Evolutionary conservation across 2,329 filamentous ascomycete genomes (phyloP), one percentile per base, ranked within the genome.

Genomic region (Metarhizium album): DNA sequence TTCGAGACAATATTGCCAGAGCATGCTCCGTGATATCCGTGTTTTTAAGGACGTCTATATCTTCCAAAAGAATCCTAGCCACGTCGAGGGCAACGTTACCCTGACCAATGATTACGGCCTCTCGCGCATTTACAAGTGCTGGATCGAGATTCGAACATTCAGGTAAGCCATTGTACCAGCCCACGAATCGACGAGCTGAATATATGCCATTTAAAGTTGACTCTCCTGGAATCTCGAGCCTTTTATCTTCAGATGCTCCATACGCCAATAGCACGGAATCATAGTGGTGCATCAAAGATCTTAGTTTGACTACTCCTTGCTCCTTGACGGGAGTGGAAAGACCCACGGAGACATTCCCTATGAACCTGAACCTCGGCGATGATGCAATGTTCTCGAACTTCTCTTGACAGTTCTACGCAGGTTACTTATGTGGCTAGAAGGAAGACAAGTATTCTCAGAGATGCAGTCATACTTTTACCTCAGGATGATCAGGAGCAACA

Each of bases 81-180:
- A 98, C 87, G 65, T 98, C 93, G 46, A 98, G 73, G 0, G 93
- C 93, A 8, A 98, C 93, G 67, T 98, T 98, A 16, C 93, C 93
- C 62, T 98, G 91, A 2, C 93, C 93, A 56, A 98, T 83, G 46
- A 98, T 77, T 31, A 96, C 81, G 1, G 88, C 93, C 54, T 90
- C 84, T 47, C 95, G 88, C 0, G 86, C 86, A 9, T 75, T 73
- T 1, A 81, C 78, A 24, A 97, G 75, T 61, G 89, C 79, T 0
- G 90, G 87, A n/a, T 78, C 72, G 7, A 95, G 70, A 58, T 78
- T 67, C 20, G 84, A 78, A 62, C 87, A 87, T 59, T 94, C 87
- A 0, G 93, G 93, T 2, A 95, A 75, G 2, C 93, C 93, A 66
- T 98, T 98, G 68, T 98, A 98, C 93, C 93, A 98, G 18, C 90